phyloP scores from a whole-genome alignment of 2,329 filamentous ascomycete species.

The Diaporthe longicolla region DNA sequence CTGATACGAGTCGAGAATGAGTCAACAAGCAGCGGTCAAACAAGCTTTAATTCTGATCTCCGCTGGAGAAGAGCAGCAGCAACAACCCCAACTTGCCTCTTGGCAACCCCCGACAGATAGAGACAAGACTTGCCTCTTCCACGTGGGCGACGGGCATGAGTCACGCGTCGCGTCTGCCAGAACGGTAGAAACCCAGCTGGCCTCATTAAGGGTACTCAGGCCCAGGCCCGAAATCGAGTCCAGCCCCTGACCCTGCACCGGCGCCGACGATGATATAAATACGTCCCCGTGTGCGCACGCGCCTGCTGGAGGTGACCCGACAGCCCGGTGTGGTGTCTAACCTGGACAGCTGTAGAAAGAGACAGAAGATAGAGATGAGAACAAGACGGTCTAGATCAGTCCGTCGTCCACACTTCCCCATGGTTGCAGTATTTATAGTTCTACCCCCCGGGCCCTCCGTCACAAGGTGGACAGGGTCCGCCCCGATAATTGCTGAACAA shows the following conservation, averaged over 20 bases:
- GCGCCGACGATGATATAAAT: slow-evolving; percentile 12
- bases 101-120: slow-evolving; percentile 11
- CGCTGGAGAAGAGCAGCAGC: slow-evolving; percentile 6
- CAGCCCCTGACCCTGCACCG: slow-evolving; percentile 8
- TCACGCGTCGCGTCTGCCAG: slow-evolving; percentile 7
- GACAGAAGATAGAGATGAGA: no score
- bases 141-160: slow-evolving; percentile 27
- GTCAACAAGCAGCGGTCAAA: slow-evolving; percentile 6
- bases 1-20: slow-evolving; percentile 9
- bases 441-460: not conserved
- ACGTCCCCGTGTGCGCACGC: slow-evolving; percentile 9
- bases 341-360: not conserved
- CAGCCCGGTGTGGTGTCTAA: slow-evolving; percentile 10
- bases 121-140: slow-evolving; percentile 9
- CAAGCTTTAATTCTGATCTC: slow-evolving; percentile 28
- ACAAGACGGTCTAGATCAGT: slow-evolving; percentile 18
- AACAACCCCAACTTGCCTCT: slow-evolving; percentile 1
- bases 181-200: not conserved
- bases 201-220: not conserved
- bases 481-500: not conserved
- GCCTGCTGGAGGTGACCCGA: slow-evolving; percentile 10
- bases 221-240: not conserved
- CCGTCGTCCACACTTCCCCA: slow-evolving; percentile 1
- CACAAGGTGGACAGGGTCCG: not conserved
- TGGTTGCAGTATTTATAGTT: not conserved